Evolutionary conservation across 176 grass and related monocot genomes (phyloP).

Genomic region (Leersia perrieri): DNA sequence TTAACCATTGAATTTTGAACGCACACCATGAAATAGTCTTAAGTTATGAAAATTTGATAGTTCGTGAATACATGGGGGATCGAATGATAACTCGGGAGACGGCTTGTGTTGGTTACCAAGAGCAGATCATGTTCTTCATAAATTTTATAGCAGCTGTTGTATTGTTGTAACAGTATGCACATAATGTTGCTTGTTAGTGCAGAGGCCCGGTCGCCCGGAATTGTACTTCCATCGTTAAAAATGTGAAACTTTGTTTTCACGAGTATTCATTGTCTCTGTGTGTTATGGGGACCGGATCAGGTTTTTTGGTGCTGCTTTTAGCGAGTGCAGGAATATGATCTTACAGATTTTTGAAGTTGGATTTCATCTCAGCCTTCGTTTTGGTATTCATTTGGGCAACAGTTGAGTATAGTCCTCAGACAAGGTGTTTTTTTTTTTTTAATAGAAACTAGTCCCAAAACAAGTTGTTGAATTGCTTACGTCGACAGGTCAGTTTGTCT

Average conservation of each 20-base stretch:
- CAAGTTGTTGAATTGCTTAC: not conserved
- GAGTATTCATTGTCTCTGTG: too few species aligned
- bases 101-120: not conserved
- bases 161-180: conserved; percentile 40
- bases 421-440: not conserved
- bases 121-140: conserved; percentile 17
- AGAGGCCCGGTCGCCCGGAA: not conserved
- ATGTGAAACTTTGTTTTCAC: not conserved
- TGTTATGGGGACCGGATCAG: not conserved
- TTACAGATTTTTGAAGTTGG: not conserved
- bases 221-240: not conserved
- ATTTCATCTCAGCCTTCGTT: not conserved
- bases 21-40: not conserved
- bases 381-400: not conserved
- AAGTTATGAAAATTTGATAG: not conserved
- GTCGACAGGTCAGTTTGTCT: too few species aligned
- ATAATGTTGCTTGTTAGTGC: not conserved
- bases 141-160: conserved; percentile 19
- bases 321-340: not conserved
- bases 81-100: not conserved
- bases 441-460: not conserved
- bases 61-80: not conserved
- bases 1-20: conserved; percentile 11
- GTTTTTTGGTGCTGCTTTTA: not conserved
- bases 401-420: not conserved